phyloP scores from a whole-genome alignment of 345 rosid genomes.

The Eucalyptus sp. region DNA sequence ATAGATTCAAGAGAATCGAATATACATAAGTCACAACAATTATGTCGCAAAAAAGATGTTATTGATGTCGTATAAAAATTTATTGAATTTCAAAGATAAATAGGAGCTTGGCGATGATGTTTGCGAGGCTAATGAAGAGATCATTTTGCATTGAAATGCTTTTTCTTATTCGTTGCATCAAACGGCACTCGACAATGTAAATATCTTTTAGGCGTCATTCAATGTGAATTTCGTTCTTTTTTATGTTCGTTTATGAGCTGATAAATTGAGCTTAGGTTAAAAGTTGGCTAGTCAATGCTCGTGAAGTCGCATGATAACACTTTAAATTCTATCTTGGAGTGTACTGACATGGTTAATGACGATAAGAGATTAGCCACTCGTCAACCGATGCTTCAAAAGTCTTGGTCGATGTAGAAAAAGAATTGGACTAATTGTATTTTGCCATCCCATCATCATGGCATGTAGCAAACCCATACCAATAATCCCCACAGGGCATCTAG shows the following conservation, averaged over 20 bases:
- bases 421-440: background rate
- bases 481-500: background rate
- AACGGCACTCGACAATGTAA: background rate
- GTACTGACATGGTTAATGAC: background rate
- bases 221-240: background rate
- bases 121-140: background rate
- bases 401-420: background rate
- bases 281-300: background rate
- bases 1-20: background rate
- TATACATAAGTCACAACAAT: background rate
- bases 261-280: background rate
- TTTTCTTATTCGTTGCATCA: background rate
- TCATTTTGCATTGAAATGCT: background rate
- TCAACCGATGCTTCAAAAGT: background rate
- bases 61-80: background rate
- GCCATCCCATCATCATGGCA: background rate
- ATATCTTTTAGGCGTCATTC: background rate
- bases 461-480: background rate
- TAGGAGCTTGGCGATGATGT: fast-evolving
- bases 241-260: background rate
- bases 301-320: background rate
- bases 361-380: background rate
- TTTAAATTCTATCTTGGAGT: background rate
- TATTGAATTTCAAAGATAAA: background rate
- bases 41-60: background rate